These are phyloP conservation scores for Hypoxylon cercidicola DNA, from an alignment of 495 filamentous ascomycete species.

Conservation along the genomic window DNA sequence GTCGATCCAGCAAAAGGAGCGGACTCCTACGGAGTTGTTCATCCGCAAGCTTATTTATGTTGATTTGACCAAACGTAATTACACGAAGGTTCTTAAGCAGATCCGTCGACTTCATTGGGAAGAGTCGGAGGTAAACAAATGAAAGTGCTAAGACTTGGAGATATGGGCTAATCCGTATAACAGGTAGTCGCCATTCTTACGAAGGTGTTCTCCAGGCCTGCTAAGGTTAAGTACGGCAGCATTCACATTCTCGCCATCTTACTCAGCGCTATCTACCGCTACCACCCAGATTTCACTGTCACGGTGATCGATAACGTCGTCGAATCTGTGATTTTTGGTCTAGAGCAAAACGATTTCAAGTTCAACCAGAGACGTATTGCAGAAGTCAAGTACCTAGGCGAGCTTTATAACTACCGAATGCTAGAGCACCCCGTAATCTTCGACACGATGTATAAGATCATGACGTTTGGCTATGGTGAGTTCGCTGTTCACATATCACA, in stretches of 20 bases:
- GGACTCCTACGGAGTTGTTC: constrained; percentile 91
- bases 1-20: constrained; percentile 95
- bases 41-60: constrained; percentile 90
- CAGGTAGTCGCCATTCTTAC: constrained; percentile 83
- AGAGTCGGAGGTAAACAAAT: constrained; percentile 74
- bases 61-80: constrained; percentile 93
- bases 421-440: constrained; percentile 96
- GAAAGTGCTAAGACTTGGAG: not conserved
- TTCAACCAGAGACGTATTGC: constrained; percentile 96
- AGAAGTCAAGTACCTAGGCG: constrained; percentile 95
- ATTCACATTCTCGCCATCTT: constrained; percentile 94
- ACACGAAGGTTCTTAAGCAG: constrained; percentile 90
- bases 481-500: constrained; percentile 3
- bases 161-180: constrained; percentile 19
- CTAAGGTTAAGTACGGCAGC: constrained; percentile 97
- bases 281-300: constrained; percentile 91
- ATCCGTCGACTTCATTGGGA: constrained; percentile 98
- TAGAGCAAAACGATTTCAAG: constrained; percentile 97
- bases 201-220: constrained; percentile 93
- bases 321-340: constrained; percentile 85
- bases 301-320: constrained; percentile 88
- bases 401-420: constrained; percentile 98
- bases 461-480: constrained; percentile 87
- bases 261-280: constrained; percentile 85
- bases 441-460: constrained; percentile 91